These are phyloP conservation scores for Penicillium olsonii DNA, from an alignment of 2,329 filamentous ascomycete species.

Conservation along the genomic window DNA sequence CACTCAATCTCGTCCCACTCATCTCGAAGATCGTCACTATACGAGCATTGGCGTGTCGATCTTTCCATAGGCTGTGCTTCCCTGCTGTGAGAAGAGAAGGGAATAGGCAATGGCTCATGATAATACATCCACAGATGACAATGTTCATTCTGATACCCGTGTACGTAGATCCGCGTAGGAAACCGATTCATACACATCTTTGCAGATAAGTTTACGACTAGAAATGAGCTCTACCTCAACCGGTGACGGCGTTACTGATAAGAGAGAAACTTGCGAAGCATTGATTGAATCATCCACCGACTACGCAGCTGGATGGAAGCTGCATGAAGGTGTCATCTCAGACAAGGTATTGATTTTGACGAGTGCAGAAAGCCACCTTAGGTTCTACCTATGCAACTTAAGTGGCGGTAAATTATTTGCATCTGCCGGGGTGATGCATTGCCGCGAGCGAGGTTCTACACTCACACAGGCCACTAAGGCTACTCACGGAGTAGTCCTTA, in stretches of 20 bases:
- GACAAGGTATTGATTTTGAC: neutral
- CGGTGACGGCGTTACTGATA: neutral
- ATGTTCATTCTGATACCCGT: too few relatives aligned
- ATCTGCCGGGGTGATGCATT: neutral
- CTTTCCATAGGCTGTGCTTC: too few relatives aligned
- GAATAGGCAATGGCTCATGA: too few relatives aligned
- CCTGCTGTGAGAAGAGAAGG: too few relatives aligned
- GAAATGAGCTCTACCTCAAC: neutral
- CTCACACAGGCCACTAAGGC: neutral
- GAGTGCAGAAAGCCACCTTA: neutral
- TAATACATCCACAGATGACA: too few relatives aligned
- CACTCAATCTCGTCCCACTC: too few relatives aligned
- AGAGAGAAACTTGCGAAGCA: neutral
- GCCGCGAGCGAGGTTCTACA: neutral
- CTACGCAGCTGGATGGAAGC: neutral
- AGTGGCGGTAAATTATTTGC: neutral
- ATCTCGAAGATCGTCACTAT: too few relatives aligned
- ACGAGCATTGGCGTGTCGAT: too few relatives aligned
- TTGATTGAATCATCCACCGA: neutral
- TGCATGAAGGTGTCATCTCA: conserved; percentile 1
- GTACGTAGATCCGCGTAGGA: too few relatives aligned
- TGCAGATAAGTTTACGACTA: neutral
- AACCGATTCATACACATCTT: neutral
- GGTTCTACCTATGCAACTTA: neutral
- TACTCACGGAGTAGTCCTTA: neutral